phyloP scores from a whole-genome alignment of 352 stramenopile genomes.

The Globisporangium cederbergense region DNA sequence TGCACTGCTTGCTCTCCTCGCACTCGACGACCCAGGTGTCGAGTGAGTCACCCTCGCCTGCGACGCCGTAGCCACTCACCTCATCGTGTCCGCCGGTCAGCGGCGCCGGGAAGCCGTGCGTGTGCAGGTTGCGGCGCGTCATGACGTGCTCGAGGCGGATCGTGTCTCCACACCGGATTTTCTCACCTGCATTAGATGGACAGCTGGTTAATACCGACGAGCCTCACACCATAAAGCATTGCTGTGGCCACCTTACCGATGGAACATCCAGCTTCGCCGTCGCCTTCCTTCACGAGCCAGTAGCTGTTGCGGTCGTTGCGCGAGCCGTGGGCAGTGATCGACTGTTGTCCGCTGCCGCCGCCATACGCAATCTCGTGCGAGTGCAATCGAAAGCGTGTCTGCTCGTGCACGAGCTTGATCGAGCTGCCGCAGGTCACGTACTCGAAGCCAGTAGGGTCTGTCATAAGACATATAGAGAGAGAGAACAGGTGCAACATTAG shows the following conservation, averaged over 20 bases:
- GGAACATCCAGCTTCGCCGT: constrained; percentile 39
- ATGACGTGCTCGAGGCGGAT: constrained; percentile 75
- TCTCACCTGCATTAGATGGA: constrained; percentile 27
- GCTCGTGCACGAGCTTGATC: constrained; percentile 81
- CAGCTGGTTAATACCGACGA: neutral
- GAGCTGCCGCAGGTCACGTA: constrained; percentile 81
- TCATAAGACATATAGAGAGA: neutral
- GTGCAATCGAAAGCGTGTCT: constrained; percentile 71
- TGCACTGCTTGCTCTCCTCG: constrained; percentile 70
- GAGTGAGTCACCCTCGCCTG: constrained; percentile 62
- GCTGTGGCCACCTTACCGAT: constrained; percentile 19
- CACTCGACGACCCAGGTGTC: constrained; percentile 83
- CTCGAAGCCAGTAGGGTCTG: constrained; percentile 74
- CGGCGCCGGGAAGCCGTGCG: constrained; percentile 67
- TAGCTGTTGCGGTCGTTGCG: constrained; percentile 85
- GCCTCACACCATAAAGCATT: neutral
- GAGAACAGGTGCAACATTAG: neutral
- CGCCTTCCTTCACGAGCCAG: constrained; percentile 82
- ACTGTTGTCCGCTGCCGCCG: constrained; percentile 77
- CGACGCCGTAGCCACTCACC: constrained; percentile 79
- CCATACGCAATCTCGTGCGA: constrained; percentile 84
- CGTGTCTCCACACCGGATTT: constrained; percentile 57
- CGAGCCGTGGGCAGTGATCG: constrained; percentile 59
- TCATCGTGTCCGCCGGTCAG: constrained; percentile 56
- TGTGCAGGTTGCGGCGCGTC: constrained; percentile 79